These are phyloP conservation scores for Elongisporangium undulatum DNA, from an alignment of 352 stramenopile genomes.

Conservation along the genomic window DNA sequence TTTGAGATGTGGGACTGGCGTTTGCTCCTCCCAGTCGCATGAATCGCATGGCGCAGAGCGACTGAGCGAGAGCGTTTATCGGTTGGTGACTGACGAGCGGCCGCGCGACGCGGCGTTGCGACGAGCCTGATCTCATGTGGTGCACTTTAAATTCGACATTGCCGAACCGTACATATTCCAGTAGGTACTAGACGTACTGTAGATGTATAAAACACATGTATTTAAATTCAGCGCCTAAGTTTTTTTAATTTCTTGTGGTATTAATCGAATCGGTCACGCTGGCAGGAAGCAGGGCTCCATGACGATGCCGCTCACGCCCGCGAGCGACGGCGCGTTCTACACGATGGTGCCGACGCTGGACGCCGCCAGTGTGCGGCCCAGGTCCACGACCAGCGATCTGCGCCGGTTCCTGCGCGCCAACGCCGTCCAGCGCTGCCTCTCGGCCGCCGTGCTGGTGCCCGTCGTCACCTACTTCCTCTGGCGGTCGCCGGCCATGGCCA, in stretches of 20 bases:
- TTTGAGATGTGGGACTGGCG: background rate
- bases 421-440: constrained; percentile 56
- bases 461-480: constrained; percentile 65
- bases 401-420: constrained; percentile 29
- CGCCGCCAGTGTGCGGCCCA: background rate
- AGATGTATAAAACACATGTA: background rate
- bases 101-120: background rate
- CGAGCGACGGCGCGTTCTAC: background rate
- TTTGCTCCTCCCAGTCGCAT: background rate
- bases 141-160: background rate
- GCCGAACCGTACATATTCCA: background rate
- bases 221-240: background rate
- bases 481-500: constrained; percentile 57
- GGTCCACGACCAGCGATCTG: constrained; percentile 11
- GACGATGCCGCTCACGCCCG: background rate
- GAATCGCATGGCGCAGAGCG: background rate
- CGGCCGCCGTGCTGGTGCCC: constrained; percentile 47
- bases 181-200: background rate
- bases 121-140: background rate
- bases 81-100: background rate
- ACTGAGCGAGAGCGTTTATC: background rate
- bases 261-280: background rate
- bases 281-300: background rate
- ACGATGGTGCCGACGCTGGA: background rate
- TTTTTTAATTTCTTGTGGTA: background rate